Evolutionary conservation across 208 protist species (phyloP).

Genomic region (Trypanosoma platydactyli): DNA sequence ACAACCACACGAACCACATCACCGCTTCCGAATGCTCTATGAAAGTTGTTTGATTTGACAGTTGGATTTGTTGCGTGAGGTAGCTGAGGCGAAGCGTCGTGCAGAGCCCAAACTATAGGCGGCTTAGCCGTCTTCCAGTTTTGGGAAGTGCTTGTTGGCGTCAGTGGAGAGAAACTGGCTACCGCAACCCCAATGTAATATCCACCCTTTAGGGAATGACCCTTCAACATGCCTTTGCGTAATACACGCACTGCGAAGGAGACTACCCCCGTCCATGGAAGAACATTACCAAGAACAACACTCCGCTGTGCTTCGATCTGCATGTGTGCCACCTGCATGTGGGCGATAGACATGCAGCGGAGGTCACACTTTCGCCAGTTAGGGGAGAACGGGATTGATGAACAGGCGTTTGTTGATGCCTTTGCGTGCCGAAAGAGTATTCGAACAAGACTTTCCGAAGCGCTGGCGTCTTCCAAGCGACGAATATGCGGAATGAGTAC

Average conservation of each 20-base stretch:
- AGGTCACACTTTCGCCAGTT: slow-evolving; percentile 81
- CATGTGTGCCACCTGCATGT: slow-evolving; percentile 76
- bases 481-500: slow-evolving; percentile 79
- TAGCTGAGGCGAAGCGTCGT: slow-evolving; percentile 89
- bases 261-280: slow-evolving; percentile 76
- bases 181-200: slow-evolving; percentile 88
- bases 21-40: slow-evolving; percentile 84
- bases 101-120: slow-evolving; percentile 88
- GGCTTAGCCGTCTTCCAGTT: slow-evolving; percentile 88
- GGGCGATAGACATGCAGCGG: slow-evolving; percentile 71
- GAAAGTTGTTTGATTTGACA: slow-evolving; percentile 88
- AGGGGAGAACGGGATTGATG: slow-evolving; percentile 64
- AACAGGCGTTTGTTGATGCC: slow-evolving; percentile 19
- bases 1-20: slow-evolving; percentile 81
- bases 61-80: slow-evolving; percentile 88
- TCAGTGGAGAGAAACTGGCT: slow-evolving; percentile 61
- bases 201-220: slow-evolving; percentile 87
- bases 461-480: slow-evolving; percentile 42
- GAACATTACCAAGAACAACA: slow-evolving; percentile 79
- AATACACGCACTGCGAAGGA: slow-evolving; percentile 85
- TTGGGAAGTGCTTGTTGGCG: slow-evolving; percentile 80
- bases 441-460: slow-evolving; percentile 51
- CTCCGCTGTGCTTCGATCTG: slow-evolving; percentile 80
- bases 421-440: slow-evolving; percentile 79
- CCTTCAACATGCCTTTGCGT: slow-evolving; percentile 76